These are phyloP conservation scores for Zea mays DNA, from an alignment of 176 grass and related monocot genomes.

Conservation along the genomic window DNA sequence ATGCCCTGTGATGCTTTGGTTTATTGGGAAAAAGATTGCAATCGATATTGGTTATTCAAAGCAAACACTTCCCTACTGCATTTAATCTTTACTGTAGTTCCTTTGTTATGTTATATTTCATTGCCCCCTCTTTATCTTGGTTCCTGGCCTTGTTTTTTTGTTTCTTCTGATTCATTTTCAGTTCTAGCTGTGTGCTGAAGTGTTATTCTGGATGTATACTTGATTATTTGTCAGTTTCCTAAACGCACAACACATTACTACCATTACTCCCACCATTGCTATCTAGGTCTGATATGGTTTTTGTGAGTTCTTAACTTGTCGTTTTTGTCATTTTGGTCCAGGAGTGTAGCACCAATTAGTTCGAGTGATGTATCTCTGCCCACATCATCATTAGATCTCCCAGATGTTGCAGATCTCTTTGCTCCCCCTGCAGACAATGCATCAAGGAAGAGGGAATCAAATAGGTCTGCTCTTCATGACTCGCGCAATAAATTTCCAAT, in stretches of 20 bases:
- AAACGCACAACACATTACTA: neutral
- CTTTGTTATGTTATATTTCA: conserved; percentile 8
- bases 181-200: neutral
- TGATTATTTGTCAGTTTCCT: neutral
- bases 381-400: too few species aligned
- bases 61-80: neutral
- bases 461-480: conserved; percentile 52
- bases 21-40: neutral
- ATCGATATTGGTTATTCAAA: conserved; percentile 5
- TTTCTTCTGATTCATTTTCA: too few species aligned
- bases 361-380: too few species aligned
- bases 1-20: neutral
- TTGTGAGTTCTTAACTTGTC: neutral
- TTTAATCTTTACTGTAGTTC: conserved; percentile 17
- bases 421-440: too few species aligned
- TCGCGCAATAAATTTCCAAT: conserved; percentile 63
- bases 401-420: too few species aligned
- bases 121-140: neutral
- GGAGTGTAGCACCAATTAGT: too few species aligned
- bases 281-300: conserved; percentile 11
- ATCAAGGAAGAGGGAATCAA: too few species aligned
- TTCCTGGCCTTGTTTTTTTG: neutral
- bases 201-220: neutral
- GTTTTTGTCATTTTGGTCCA: neutral
- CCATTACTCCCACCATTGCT: neutral